phyloP scores from a whole-genome alignment of 169 alveolate species.

The Plasmodium inui region DNA sequence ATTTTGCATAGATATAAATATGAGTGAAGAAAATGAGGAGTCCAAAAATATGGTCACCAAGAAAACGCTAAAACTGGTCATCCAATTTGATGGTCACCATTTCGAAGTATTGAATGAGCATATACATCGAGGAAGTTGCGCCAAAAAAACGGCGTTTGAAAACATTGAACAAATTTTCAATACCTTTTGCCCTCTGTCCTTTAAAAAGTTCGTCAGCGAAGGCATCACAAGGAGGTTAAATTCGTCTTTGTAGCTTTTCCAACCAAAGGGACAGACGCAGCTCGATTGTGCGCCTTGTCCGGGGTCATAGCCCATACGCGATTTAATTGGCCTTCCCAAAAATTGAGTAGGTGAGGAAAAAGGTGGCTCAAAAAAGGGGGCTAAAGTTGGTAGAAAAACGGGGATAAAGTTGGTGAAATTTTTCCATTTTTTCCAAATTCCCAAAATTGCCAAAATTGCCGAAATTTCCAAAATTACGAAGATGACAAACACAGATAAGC shows the following conservation, averaged over 20 bases:
- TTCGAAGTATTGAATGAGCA: conserved; percentile 20
- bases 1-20: conserved; percentile 28
- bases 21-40: conserved; percentile 8
- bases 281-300: neutral
- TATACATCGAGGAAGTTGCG: neutral
- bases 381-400: no score
- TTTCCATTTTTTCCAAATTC: neutral
- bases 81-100: conserved; percentile 10
- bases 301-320: neutral
- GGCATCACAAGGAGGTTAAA: neutral
- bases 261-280: neutral
- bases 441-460: neutral
- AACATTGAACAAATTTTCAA: conserved; percentile 50
- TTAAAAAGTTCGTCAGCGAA: conserved; percentile 27
- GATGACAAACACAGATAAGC: neutral
- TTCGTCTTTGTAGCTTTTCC: neutral
- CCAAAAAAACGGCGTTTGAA: conserved; percentile 13
- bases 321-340: neutral
- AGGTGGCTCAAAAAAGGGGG: neutral
- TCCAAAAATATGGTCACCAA: neutral
- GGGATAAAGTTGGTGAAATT: neutral
- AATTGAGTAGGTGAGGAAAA: neutral
- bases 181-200: conserved; percentile 42
- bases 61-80: conserved; percentile 12
- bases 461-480: neutral